Base-by-base conservation (phyloP, 108 stramenopile genomes). In the Cyclotella distinguenda region DNA sequence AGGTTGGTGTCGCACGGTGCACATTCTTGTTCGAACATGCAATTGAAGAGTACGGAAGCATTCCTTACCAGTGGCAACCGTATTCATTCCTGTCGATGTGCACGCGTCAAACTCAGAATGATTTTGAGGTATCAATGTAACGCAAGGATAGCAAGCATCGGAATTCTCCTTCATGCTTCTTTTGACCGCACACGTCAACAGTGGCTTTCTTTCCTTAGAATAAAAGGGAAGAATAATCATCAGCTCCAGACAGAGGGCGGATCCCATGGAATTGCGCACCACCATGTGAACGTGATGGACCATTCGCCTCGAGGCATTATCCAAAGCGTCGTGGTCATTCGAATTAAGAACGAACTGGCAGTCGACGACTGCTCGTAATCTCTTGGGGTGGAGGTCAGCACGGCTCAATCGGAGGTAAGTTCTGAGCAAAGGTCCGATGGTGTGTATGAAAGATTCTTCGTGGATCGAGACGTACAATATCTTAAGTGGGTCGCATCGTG, bases 201-300 rank as follows among this genome's bases (percentile, higher is more conserved):
- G 21, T 22, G 52, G 52, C 31, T 18, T 53, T 18, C 22, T 44
- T 33, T 47, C 61, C 19, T 22, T 48, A 22, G 31, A 23, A 46
- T 44, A 74, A 43, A 39, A 35, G 25, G 78, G 78, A n/a, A 73
- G 19, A 18, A 68, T 32, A 5, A 75, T 54, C 12, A 58, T 47
- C 16, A 76, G 34, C 15, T 75, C 72, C n/a, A 79, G 30, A 35
- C 73, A 79, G 42, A 79, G 34, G 34, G 78, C 78, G 43, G 74
- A 70, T 25, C 78, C 71, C 78, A 79, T 79, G 33, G 66, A 68
- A 32, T 79, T 79, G 15, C 78, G 49, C 4, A 79, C 68, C 22
- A 79, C 32, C 78, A 79, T 79, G 26, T 79, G 78, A 42, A 79
- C 36, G n/a, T 75, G 63, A 71, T 79, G 74, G 0, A 64, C 61